phyloP scores from a whole-genome alignment of 1,139 yeast genomes.

The Yamadazyma atlantica region DNA sequence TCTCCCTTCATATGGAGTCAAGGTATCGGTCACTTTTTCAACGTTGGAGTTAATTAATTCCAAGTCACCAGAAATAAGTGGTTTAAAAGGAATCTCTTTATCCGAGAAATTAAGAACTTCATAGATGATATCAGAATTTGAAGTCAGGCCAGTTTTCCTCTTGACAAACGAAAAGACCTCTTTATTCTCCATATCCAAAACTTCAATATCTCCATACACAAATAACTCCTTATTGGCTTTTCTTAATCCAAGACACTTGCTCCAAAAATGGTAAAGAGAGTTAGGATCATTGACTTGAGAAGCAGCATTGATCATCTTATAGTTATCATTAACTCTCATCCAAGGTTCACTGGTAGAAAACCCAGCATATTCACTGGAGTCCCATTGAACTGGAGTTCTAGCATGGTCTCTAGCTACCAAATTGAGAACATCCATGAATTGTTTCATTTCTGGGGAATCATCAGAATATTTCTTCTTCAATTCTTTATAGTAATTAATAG shows the following conservation, averaged over 20 bases:
- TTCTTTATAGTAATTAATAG: conserved; percentile 40
- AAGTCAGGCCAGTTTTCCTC: conserved; percentile 12
- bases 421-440: conserved; percentile 31
- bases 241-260: conserved; percentile 42
- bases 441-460: conserved; percentile 26
- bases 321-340: conserved; percentile 55
- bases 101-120: conserved; percentile 49
- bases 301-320: conserved; percentile 48
- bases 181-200: conserved; percentile 25
- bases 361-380: conserved; percentile 45
- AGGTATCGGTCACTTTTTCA: conserved; percentile 19
- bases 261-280: conserved; percentile 51
- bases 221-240: conserved; percentile 43
- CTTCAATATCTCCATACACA: conserved; percentile 46
- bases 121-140: conserved; percentile 19
- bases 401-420: conserved; percentile 55
- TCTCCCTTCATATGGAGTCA: conserved; percentile 42
- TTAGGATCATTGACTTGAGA: conserved; percentile 46
- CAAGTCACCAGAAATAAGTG: conserved; percentile 25
- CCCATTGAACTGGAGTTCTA: conserved; percentile 65
- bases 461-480: conserved; percentile 35
- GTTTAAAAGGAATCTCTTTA: conserved; percentile 29
- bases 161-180: conserved; percentile 14
- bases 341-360: conserved; percentile 54
- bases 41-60: conserved; percentile 32